Percentiles rank a stretch among this genome's conserved stretches.
Conservation (phyloP, 192 early-diverging fungal genomes). For the Coemansia sp. region DNA sequence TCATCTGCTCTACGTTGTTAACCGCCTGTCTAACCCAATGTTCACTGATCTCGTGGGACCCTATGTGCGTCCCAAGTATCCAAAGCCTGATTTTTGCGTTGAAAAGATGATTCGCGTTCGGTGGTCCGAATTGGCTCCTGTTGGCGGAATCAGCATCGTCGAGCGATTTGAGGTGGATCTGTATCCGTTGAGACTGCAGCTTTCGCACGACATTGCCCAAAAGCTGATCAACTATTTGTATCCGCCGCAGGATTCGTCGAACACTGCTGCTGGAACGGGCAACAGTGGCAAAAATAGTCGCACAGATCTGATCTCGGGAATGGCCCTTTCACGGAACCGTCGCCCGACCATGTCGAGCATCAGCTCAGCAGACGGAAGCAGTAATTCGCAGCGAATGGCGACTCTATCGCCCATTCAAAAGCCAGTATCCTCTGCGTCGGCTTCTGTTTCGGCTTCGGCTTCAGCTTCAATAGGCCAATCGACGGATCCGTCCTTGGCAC, state of each 20-base stretch:
- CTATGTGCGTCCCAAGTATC: conserved; percentile 58
- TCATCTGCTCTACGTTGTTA: conserved; percentile 70
- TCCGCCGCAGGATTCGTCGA: conserved; percentile 54
- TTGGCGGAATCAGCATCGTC: conserved; percentile 89
- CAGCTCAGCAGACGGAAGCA: conserved; percentile 1
- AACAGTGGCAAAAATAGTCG: not conserved
- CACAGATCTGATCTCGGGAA: not conserved
- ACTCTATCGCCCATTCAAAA: not conserved
- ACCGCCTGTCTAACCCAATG: conserved; percentile 60
- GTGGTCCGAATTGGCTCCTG: conserved; percentile 77
- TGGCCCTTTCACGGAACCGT: conserved; percentile 1
- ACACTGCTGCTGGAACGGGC: not conserved
- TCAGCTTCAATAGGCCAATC: not conserved
- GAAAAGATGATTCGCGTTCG: conserved; percentile 90
- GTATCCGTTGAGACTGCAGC: conserved; percentile 77
- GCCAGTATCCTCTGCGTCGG: not conserved
- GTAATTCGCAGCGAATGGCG: not conserved
- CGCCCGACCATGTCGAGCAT: conserved; percentile 16
- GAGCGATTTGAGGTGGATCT: conserved; percentile 90
- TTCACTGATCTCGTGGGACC: conserved; percentile 65
- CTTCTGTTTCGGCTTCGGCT: not conserved
- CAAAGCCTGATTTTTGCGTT: conserved; percentile 68
- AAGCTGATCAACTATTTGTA: conserved; percentile 82
- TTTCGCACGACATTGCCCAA: conserved; percentile 85
- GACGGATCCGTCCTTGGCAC: not conserved